Percentiles rank a stretch among this genome's conserved stretches.
Evolutionary conservation across 1,284 basidiomycete genomes (phyloP).

Genomic region (Gomphus bonarii): DNA sequence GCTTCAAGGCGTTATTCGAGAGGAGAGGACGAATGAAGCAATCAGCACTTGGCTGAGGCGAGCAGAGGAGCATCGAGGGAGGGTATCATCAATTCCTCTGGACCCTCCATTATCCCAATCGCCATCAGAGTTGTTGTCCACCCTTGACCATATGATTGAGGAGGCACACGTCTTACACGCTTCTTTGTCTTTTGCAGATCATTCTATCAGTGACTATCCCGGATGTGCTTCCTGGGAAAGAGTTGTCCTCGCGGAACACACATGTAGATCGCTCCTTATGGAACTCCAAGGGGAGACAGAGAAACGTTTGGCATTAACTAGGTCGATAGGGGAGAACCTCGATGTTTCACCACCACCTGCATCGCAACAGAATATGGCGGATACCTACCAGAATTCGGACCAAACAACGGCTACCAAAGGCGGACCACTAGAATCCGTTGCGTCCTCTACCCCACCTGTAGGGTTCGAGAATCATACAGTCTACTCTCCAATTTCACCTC

Average conservation of each 20-base stretch:
- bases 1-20: slow-evolving; percentile 55
- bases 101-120: not conserved
- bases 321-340: slow-evolving; percentile 19
- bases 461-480: not conserved
- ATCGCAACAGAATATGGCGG: not conserved
- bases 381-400: not conserved
- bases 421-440: not conserved
- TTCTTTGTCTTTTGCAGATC: slow-evolving; percentile 13
- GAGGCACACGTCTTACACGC: slow-evolving; percentile 41
- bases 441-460: not conserved
- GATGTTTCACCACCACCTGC: not conserved
- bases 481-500: not conserved
- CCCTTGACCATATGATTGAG: slow-evolving; percentile 30
- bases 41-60: slow-evolving; percentile 45
- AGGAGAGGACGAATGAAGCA: slow-evolving; percentile 51
- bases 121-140: slow-evolving; percentile 16
- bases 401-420: not conserved
- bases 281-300: slow-evolving; percentile 61
- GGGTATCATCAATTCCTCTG: not conserved
- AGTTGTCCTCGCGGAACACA: slow-evolving; percentile 47
- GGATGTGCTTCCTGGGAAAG: slow-evolving; percentile 33
- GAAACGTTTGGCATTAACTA: slow-evolving; percentile 44
- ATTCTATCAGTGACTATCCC: slow-evolving; percentile 14
- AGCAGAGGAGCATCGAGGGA: slow-evolving; percentile 32
- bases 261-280: slow-evolving; percentile 46